Evolutionary conservation across 148 eudicot species (phyloP).

Genomic region (Amaranthus palmeri): DNA sequence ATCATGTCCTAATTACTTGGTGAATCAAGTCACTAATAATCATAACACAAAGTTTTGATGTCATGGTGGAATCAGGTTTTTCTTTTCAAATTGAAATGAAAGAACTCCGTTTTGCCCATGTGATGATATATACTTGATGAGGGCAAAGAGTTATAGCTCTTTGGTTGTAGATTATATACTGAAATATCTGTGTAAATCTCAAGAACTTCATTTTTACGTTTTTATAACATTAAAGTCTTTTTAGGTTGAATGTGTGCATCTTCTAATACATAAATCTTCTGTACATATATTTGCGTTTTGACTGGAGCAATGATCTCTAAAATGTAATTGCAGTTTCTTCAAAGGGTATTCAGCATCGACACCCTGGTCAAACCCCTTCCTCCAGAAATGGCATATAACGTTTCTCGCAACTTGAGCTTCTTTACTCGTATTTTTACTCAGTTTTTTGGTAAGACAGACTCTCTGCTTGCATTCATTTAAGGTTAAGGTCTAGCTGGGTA

Average conservation of each 20-base stretch:
- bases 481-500: neutral
- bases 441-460: slow-evolving; percentile 62
- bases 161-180: too few species aligned
- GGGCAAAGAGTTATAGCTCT: too few species aligned
- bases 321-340: slow-evolving; percentile 67
- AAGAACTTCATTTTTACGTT: too few species aligned
- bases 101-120: too few species aligned
- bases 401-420: slow-evolving; percentile 81
- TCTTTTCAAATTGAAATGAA: neutral
- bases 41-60: neutral
- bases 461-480: neutral
- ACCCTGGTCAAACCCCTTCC: slow-evolving; percentile 95
- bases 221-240: neutral
- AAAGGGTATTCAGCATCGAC: slow-evolving; percentile 78
- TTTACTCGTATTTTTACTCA: slow-evolving; percentile 95
- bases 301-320: neutral
- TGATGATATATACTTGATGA: too few species aligned
- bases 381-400: slow-evolving; percentile 69
- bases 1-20: too few species aligned
- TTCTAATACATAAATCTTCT: neutral
- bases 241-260: neutral
- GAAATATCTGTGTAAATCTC: too few species aligned
- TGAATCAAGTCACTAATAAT: too few species aligned
- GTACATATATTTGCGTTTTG: neutral
- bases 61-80: neutral